Percentiles rank a stretch among this genome's conserved stretches.
These are phyloP conservation scores for Aspergillus texensis DNA, from an alignment of 2,329 filamentous ascomycete genomes.

Conservation along the genomic window DNA sequence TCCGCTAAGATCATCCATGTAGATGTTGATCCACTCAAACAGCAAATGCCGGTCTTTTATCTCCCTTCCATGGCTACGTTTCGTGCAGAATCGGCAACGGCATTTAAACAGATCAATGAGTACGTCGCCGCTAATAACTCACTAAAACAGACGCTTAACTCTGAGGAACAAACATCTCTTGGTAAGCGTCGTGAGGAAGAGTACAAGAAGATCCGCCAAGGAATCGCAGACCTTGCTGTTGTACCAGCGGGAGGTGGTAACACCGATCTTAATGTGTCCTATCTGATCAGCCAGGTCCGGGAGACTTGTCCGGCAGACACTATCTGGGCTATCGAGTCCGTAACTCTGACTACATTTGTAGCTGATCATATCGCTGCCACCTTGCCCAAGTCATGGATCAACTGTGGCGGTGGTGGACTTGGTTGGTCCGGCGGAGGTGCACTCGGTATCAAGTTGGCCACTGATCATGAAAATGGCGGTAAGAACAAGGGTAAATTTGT, in stretches of 20 bases:
- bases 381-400: slow-evolving; percentile 73
- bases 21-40: slow-evolving; percentile 69
- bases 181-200: slow-evolving; percentile 60
- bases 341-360: slow-evolving; percentile 70
- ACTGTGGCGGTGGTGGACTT: slow-evolving; percentile 78
- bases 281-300: slow-evolving; percentile 59
- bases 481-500: slow-evolving; percentile 60
- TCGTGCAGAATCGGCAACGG: slow-evolving; percentile 64
- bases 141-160: slow-evolving; percentile 47
- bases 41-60: slow-evolving; percentile 75
- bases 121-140: slow-evolving; percentile 56
- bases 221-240: slow-evolving; percentile 59
- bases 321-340: slow-evolving; percentile 76
- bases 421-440: slow-evolving; percentile 79
- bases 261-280: slow-evolving; percentile 64
- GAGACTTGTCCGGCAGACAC: slow-evolving; percentile 64
- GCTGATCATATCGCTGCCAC: slow-evolving; percentile 71
- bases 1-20: slow-evolving; percentile 65
- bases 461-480: slow-evolving; percentile 54
- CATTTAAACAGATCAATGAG: slow-evolving; percentile 70
- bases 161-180: slow-evolving; percentile 46
- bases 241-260: slow-evolving; percentile 58
- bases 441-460: slow-evolving; percentile 74
- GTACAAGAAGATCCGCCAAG: slow-evolving; percentile 61
- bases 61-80: slow-evolving; percentile 67